Evolutionary conservation across 345 rosid genomes (phyloP), one percentile per base, ranked within the genome.

Genomic region (Brassica incana): DNA sequence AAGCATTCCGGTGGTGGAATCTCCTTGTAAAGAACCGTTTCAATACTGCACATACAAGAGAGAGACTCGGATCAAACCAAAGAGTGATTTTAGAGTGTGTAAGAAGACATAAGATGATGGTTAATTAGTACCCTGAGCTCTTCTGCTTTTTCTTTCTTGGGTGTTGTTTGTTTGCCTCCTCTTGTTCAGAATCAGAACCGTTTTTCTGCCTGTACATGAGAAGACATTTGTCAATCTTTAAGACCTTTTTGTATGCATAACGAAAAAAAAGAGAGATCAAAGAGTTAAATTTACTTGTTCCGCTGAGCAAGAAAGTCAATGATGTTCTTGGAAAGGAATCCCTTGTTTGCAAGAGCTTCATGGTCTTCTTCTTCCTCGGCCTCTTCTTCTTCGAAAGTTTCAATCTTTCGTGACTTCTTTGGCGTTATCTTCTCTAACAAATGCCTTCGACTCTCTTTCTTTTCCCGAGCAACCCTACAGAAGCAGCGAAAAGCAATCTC

Each of bases 251-350:
- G 14, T 6, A 60, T 6, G 38, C 30, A 50, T 16, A 16, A 48
- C 5, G 40, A 35, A 1, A 6, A n/a, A 9, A 20, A 48, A 48
- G 16, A 48, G 1, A 16, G 38, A 32, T 0, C 6, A 11, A 0
- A 27, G n/a, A 43, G 18, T 32, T 4, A 12, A 6, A 45, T 4
- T 4, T 89, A 95, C 98, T 88, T 95, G 77, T 95, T 94, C 8
- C 89, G 88, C 65, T 89, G 87, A 0, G 96, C 94, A 40, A 95
- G 98, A 81, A 91, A 77, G 67, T 90, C 83, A 32, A 95, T 93
- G 27, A 92, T 87, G 77, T 91, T 82, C 60, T 79, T 81, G 1
- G 98, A 93, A 81, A 95, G 99, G 91, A 95, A 89, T 25, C 91
- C 99, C 43, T 65, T 86, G 12, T 71, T 65, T 29, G 56, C 83